These are phyloP conservation scores for Nadsonia starkeyi-henricii DNA, from an alignment of 1,139 yeast genomes.

Conservation along the genomic window DNA sequence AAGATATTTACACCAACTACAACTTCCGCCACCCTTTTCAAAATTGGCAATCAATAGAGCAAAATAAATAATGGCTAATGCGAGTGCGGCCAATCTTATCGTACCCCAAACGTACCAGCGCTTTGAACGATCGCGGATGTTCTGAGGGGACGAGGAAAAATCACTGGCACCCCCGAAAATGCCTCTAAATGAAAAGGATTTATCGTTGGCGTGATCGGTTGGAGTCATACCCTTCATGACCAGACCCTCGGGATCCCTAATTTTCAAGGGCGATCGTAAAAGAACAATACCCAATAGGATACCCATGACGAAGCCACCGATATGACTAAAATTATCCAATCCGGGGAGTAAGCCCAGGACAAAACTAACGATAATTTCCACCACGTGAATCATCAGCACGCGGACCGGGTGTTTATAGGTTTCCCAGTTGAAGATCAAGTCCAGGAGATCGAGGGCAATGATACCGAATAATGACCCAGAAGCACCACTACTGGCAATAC, in stretches of 20 bases:
- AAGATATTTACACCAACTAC: slow-evolving; percentile 63
- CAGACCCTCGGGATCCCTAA: slow-evolving; percentile 17
- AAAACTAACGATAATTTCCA: slow-evolving; percentile 46
- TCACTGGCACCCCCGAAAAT: slow-evolving; percentile 14
- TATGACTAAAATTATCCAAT: slow-evolving; percentile 60
- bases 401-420: slow-evolving; percentile 28
- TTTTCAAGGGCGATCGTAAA: slow-evolving; percentile 41
- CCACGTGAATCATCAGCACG: slow-evolving; percentile 35
- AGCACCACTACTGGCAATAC: slow-evolving; percentile 60
- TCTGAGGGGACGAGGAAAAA: slow-evolving; percentile 11
- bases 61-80: slow-evolving; percentile 37
- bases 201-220: slow-evolving; percentile 4
- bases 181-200: slow-evolving; percentile 2
- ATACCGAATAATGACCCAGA: slow-evolving; percentile 65
- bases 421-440: slow-evolving; percentile 43
- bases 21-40: slow-evolving; percentile 33
- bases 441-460: slow-evolving; percentile 46
- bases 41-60: slow-evolving; percentile 37
- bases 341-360: slow-evolving; percentile 63
- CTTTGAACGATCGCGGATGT: slow-evolving; percentile 24
- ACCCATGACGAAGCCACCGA: slow-evolving; percentile 66
- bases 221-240: slow-evolving; percentile 3
- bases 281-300: slow-evolving; percentile 36
- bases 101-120: slow-evolving; percentile 40
- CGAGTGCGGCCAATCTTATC: slow-evolving; percentile 35